Percentiles rank a stretch among this genome's conserved stretches.
Conservation (phyloP, 2,329 filamentous ascomycete genomes). For the Ophiobolus disseminans region DNA sequence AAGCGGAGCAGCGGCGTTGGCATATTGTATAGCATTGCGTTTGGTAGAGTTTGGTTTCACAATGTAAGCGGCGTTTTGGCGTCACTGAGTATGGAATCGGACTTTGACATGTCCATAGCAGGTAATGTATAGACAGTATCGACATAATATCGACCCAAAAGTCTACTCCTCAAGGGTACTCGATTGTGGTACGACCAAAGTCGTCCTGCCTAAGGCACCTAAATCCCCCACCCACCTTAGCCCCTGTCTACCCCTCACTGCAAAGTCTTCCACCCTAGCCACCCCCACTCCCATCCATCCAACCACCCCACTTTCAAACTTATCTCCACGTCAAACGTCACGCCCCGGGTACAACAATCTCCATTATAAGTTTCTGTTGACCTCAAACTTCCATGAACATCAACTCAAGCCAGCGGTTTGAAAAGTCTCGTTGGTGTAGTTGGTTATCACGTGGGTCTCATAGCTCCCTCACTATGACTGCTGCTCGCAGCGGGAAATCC, state of each 20-base stretch:
- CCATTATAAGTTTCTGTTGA: not conserved
- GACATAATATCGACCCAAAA: slow-evolving; percentile 8
- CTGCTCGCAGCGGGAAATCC: slow-evolving; percentile 36
- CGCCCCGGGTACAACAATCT: not conserved
- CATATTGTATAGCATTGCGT: no score
- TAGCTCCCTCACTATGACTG: slow-evolving; percentile 40
- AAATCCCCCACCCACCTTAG: not conserved
- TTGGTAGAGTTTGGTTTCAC: slow-evolving; percentile 5
- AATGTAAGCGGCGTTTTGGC: slow-evolving; percentile 9
- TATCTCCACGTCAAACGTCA: no score
- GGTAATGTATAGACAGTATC: slow-evolving; percentile 11
- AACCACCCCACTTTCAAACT: not conserved
- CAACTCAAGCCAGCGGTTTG: slow-evolving; percentile 9
- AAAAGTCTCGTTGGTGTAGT: slow-evolving; percentile 45
- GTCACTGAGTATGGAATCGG: slow-evolving; percentile 3
- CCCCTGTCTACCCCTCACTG: not conserved
- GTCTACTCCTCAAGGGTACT: not conserved
- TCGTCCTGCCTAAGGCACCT: not conserved
- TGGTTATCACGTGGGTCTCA: slow-evolving; percentile 49
- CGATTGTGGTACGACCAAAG: no score
- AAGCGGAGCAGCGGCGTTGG: no score
- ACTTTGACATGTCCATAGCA: not conserved
- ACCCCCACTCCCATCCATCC: not conserved
- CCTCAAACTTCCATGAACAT: slow-evolving; percentile 6
- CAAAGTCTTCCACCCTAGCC: not conserved